A percentile compares a stretch with the other conserved stretches of the same genome.
These are phyloP conservation scores for Thermothielavioides terrestris DNA, from an alignment of 495 filamentous ascomycete species.

Conservation along the genomic window DNA sequence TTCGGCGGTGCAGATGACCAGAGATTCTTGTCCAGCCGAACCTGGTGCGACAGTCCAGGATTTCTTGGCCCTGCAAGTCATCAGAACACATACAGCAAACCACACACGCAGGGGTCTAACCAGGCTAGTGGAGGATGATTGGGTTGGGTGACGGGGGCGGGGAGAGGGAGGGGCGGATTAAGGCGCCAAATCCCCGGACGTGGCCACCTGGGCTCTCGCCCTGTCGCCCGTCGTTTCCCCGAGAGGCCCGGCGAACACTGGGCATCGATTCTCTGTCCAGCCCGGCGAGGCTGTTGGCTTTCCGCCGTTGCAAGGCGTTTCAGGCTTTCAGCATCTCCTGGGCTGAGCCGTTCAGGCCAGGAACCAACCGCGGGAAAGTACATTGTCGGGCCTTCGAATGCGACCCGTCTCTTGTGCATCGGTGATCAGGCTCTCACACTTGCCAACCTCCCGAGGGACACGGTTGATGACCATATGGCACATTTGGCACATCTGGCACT, in stretches of 20 bases:
- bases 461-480: no score
- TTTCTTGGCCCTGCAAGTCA: slow-evolving; percentile 17
- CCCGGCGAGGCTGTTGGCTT: slow-evolving; percentile 3
- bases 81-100: no score
- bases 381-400: no score
- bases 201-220: neutral
- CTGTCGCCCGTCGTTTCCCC: neutral
- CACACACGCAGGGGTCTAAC: slow-evolving; percentile 10
- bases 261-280: neutral
- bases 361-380: no score
- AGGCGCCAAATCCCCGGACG: neutral
- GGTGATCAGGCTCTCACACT: no score
- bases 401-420: no score
- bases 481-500: neutral
- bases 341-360: no score
- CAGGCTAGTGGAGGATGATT: slow-evolving; percentile 2
- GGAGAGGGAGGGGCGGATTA: no score
- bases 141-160: slow-evolving; percentile 11
- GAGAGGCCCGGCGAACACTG: neutral
- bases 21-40: slow-evolving; percentile 10
- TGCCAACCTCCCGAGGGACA: no score
- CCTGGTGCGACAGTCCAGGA: slow-evolving; percentile 2
- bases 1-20: neutral
- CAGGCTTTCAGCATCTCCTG: neutral
- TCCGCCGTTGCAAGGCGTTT: neutral